phyloP scores from a whole-genome alignment of 2,329 filamentous ascomycete genomes.

The Monilinia polystroma region DNA sequence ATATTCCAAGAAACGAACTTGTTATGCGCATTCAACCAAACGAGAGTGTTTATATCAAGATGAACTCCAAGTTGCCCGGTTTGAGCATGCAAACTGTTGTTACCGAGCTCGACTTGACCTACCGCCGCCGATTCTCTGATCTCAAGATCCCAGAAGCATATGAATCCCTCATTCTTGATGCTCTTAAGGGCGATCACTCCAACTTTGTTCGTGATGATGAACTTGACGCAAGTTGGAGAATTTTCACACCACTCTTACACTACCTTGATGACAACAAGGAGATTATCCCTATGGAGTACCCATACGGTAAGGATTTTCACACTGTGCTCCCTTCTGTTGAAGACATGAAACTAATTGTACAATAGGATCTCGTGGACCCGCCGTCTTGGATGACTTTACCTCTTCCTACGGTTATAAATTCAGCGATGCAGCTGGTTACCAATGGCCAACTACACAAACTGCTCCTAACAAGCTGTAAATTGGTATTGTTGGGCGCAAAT shows the following conservation, averaged over 20 bases:
- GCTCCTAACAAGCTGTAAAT: conserved; percentile 80
- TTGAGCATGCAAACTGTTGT: conserved; percentile 99
- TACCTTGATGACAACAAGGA: conserved; percentile 99
- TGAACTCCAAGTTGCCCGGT: conserved; percentile 99
- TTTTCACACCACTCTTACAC: conserved; percentile 95
- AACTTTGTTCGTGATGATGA: conserved; percentile 99
- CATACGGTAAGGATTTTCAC: conserved; percentile 71
- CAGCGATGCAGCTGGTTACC: conserved; percentile 88
- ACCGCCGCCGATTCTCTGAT: conserved; percentile 96
- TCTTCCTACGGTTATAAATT: conserved; percentile 99
- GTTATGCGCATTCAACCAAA: conserved; percentile 99
- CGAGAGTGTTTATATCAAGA: conserved; percentile 99
- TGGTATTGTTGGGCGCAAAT: background rate
- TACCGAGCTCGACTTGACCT: conserved; percentile 96
- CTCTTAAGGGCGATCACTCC: conserved; percentile 97
- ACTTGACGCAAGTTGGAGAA: conserved; percentile 95
- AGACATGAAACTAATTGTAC: background rate
- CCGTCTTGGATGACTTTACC: conserved; percentile 96
- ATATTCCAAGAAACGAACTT: conserved; percentile 97
- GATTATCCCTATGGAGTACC: conserved; percentile 99
- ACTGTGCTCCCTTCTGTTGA: background rate
- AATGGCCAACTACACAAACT: conserved; percentile 81
- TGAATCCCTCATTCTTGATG: conserved; percentile 95
- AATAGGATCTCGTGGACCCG: conserved; percentile 89
- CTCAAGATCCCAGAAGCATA: conserved; percentile 99